Base-by-base conservation (phyloP, 2,329 filamentous ascomycete genomes). In the Ustilaginoidea virens region DNA sequence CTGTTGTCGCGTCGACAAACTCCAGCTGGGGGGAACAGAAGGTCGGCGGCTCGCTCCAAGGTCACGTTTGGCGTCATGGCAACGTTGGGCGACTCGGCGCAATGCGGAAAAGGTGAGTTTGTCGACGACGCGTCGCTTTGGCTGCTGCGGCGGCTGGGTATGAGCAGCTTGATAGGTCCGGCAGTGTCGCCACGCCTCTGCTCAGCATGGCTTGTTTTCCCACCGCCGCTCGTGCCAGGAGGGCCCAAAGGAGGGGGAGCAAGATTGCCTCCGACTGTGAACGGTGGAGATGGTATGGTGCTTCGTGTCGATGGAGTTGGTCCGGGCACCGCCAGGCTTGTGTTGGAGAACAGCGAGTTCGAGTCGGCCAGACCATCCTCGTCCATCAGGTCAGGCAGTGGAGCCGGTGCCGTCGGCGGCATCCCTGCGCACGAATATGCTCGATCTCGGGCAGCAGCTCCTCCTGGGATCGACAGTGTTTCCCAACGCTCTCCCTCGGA, bases 51-150 rank as follows among this genome's bases (percentile, higher is more conserved):
- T 5, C 58, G 58, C 9, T 60, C 52, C 18, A 40, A 39, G 6
- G 52, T 47, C 7, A 48, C 46, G 29, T 52, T 47, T 5, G 63
- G 60, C 1, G 59, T 58, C 25, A 65, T 42, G 5, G n/a, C n/a
- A n/a, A 51, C 31, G 16, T 55, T 41, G 1, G 67, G 63, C 1
- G 65, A 68, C 36, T 86, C 80, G 3, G 65, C 62, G 37, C 73
- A 80, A 5, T 60, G 51, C 2, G 80, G 80, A 36, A 90, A 87
- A 0, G 79, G 75, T 4, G 69, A 67, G 4, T 61, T 51, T 1
- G 63, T 60, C 2, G 65, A 63, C 0, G 63, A 63, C 13, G 46
- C 46, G 15, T 54, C 56, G 32, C 60, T 66, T 16, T 53, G 48
- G 25, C 51, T 56, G 27, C 52, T 49, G 10, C 51, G 48, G 3